Conservation (phyloP, 1,284 basidiomycete species). For the Baeospora myosura region DNA sequence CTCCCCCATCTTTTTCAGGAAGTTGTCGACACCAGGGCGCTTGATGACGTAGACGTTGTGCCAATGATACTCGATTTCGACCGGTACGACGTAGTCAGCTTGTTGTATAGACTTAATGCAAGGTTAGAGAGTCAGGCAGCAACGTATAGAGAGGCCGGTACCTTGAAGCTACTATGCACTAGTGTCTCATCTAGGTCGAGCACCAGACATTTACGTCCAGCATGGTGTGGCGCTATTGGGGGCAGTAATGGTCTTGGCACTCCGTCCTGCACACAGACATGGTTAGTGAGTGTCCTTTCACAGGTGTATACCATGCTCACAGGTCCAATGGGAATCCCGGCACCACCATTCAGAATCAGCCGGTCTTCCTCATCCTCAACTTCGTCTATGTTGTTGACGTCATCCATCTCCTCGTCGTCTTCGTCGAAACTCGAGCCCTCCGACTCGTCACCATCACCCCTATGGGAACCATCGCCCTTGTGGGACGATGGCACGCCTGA, state of each 20-base stretch:
- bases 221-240: conserved; percentile 55
- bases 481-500: too few relatives aligned
- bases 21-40: conserved; percentile 94
- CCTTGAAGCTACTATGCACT: conserved; percentile 82
- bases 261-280: conserved; percentile 57
- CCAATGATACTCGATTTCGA: conserved; percentile 96
- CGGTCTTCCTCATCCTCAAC: conserved; percentile 45
- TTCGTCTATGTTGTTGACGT: conserved; percentile 29
- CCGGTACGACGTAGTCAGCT: conserved; percentile 97
- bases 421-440: conserved; percentile 34
- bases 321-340: conserved; percentile 47
- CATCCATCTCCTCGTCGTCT: conserved; percentile 40
- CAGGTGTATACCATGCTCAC: too few relatives aligned
- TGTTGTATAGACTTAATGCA: conserved; percentile 77
- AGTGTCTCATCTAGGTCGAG: conserved; percentile 88
- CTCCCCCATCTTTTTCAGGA: conserved; percentile 95
- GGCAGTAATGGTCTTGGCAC: conserved; percentile 75
- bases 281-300: too few relatives aligned
- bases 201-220: conserved; percentile 78
- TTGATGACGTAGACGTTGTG: conserved; percentile 99
- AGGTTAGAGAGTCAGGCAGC: conserved; percentile 10
- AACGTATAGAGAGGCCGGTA: conserved; percentile 21
- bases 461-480: background rate
- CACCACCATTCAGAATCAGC: conserved; percentile 41
- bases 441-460: conserved; percentile 33